These are phyloP conservation scores for Blumeria graminis DNA, from an alignment of 2,329 filamentous ascomycete species.

Conservation along the genomic window DNA sequence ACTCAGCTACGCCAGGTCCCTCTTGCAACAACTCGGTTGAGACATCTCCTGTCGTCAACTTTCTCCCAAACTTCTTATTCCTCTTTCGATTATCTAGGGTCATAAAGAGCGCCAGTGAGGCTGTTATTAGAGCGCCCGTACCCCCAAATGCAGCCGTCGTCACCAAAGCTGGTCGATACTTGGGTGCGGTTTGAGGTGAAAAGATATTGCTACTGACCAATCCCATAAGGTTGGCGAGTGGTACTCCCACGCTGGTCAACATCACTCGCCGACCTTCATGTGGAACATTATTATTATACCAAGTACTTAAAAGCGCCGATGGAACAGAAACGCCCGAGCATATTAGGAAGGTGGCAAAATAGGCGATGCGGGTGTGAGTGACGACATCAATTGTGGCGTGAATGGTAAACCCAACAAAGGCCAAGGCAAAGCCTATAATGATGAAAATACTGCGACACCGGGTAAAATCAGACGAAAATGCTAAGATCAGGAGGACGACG, in stretches of 20 bases:
- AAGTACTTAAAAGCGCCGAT: constrained; percentile 13
- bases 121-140: too few relatives aligned
- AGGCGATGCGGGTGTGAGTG: constrained; percentile 27
- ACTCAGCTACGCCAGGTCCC: too few relatives aligned
- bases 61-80: too few relatives aligned
- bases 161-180: too few relatives aligned
- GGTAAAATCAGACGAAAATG: constrained; percentile 40
- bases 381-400: constrained; percentile 42
- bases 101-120: too few relatives aligned
- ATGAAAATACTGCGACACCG: constrained; percentile 35
- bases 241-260: constrained; percentile 34
- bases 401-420: constrained; percentile 56
- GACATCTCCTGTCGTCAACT: too few relatives aligned
- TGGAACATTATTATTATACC: constrained; percentile 40
- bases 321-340: constrained; percentile 20
- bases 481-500: constrained; percentile 45
- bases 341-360: constrained; percentile 47
- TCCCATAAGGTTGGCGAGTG: too few relatives aligned
- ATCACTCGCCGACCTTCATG: constrained; percentile 36
- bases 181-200: too few relatives aligned
- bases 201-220: too few relatives aligned
- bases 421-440: constrained; percentile 46
- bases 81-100: too few relatives aligned
- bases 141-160: too few relatives aligned
- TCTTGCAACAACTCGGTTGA: too few relatives aligned